Percentiles rank a stretch among this genome's conserved stretches.
Evolutionary conservation across 2,329 filamentous ascomycete species (phyloP).

Genomic region (Aspergillus ochraceoroseus): DNA sequence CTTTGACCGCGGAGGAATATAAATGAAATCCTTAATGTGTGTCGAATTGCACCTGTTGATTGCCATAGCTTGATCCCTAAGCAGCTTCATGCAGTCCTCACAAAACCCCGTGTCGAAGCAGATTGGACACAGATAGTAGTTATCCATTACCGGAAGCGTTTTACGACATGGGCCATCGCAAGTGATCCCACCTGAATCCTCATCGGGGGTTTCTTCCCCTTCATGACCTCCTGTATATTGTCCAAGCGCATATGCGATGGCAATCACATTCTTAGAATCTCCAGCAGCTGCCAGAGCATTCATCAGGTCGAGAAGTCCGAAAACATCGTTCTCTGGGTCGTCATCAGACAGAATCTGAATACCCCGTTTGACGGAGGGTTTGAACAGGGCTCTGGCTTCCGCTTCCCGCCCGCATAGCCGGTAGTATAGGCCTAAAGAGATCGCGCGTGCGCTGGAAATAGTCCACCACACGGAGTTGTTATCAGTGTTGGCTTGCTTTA

Average conservation of each 20-base stretch:
- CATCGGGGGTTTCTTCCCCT: neutral
- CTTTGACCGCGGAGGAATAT: slow-evolving; percentile 4
- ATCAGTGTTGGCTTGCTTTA: neutral
- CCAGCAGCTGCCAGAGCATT: slow-evolving; percentile 3
- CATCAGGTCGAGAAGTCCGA: slow-evolving; percentile 1
- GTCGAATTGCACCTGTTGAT: slow-evolving; percentile 6
- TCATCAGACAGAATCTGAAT: slow-evolving; percentile 12
- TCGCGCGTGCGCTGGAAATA: neutral
- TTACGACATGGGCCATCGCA: slow-evolving; percentile 11
- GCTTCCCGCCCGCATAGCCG: slow-evolving; percentile 5
- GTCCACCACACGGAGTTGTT: slow-evolving; percentile 1
- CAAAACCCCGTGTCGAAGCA: slow-evolving; percentile 14
- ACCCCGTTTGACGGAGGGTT: slow-evolving; percentile 4
- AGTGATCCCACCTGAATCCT: neutral
- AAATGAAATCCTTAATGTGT: slow-evolving; percentile 10
- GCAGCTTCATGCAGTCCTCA: neutral
- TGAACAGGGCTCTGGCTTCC: slow-evolving; percentile 6
- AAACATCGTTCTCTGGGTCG: slow-evolving; percentile 11
- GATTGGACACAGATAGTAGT: slow-evolving; percentile 8
- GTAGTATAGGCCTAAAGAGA: slow-evolving; percentile 10
- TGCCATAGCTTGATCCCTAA: neutral
- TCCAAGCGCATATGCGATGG: slow-evolving; percentile 3
- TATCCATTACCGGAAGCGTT: neutral
- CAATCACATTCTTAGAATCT: slow-evolving; percentile 7
- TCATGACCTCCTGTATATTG: neutral